Base-by-base conservation (phyloP, 257 asterid genomes). In the Ilex asprella region DNA sequence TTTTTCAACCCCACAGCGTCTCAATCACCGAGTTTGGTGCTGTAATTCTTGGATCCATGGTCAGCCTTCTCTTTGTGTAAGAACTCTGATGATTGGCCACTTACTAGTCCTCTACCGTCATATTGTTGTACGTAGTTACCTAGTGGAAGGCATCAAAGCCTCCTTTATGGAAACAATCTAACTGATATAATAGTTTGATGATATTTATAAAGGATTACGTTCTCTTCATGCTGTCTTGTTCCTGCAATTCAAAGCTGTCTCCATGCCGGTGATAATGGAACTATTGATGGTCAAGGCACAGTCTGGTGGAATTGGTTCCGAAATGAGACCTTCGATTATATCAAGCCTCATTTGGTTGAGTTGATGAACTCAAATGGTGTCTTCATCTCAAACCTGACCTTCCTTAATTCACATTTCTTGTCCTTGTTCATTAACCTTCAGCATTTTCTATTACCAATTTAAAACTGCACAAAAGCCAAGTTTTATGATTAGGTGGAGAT, bases 51-150 rank as follows among this genome's bases (percentile, higher is more conserved):
- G 55, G 55, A 50, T 21, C 1, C 27, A 21, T 21, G 27, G 27
- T 21, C 1, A 21, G 27, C 27, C 27, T 21, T 21, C 27, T 21
- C 27, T 1, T 21, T 21, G 27, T 21, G 27, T 21, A 21, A 50
- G 55, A 50, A 50, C 13, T 50, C 55, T 11, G 55, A 50, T 12
- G 55, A 50, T 50, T 50, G 55, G 55, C 55, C 55, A n/a, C 14
- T 50, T 50, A 14, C 13, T 50, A 3, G 2, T 50, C 55, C 55
- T 50, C 2, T 50, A 50, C 55, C 2, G 21, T 50, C 55, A 14
- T 50, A 50, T 50, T 2, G 55, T 0, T 3, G 55, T 9, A 21
- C 1, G 27, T 21, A 21, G 27, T 21, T 21, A 21, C 27, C 27
- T 21, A 1, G 27, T 21, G 27, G 13, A 14, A n/a, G 55, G 55